Evolutionary conservation across 1,284 basidiomycete species (phyloP).

Genomic region (Ceratobasidium sp.): DNA sequence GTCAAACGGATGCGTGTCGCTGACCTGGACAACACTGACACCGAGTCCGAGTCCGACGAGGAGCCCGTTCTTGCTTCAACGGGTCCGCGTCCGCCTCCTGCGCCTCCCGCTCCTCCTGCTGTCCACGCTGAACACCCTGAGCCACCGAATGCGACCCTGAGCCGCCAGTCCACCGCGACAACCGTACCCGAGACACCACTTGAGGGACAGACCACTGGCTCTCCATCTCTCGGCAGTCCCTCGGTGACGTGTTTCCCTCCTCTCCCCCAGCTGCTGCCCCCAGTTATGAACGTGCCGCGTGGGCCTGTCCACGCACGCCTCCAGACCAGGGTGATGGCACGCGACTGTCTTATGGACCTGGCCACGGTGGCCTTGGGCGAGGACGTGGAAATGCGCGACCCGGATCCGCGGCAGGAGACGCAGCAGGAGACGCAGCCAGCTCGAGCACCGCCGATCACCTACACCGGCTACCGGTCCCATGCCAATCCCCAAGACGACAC

Average conservation of each 20-base stretch:
- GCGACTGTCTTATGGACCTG: neutral
- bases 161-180: neutral
- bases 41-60: neutral
- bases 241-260: neutral
- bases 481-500: too few species aligned
- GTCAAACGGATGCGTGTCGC: neutral
- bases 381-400: slow-evolving; percentile 1
- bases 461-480: too few species aligned
- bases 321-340: neutral
- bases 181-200: neutral
- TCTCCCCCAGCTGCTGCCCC: neutral
- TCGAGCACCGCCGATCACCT: too few species aligned
- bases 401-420: neutral
- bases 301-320: slow-evolving; percentile 13
- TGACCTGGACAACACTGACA: neutral
- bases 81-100: neutral
- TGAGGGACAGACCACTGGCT: neutral
- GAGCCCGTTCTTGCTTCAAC: neutral
- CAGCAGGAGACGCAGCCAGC: neutral
- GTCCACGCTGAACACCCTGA: neutral
- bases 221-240: neutral
- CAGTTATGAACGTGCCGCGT: neutral
- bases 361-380: neutral
- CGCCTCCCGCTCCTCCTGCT: neutral
- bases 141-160: neutral